phyloP scores from a whole-genome alignment of 2,329 filamentous ascomycete species.

The Hymenoscyphus salicellus region DNA sequence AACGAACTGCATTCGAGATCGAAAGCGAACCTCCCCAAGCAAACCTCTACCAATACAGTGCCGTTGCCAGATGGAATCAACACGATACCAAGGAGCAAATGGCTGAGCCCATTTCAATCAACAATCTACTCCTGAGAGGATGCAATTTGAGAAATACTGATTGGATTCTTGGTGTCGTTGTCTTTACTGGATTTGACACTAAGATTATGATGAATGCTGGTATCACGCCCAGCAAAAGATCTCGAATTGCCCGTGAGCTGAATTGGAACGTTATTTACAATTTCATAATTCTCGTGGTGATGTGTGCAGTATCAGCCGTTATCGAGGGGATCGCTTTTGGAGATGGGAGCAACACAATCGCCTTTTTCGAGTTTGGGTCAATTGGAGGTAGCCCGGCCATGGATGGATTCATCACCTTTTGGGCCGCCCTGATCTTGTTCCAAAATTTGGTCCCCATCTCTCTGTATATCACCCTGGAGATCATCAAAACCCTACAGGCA shows the following conservation, averaged over 20 bases:
- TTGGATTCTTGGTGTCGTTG: conserved; percentile 87
- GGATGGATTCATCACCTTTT: conserved; percentile 94
- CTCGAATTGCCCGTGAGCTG: conserved; percentile 84
- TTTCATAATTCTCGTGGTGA: conserved; percentile 81
- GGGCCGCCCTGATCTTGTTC: conserved; percentile 89
- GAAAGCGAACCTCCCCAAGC: conserved; percentile 90
- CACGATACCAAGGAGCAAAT: conserved; percentile 66
- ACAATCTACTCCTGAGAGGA: conserved; percentile 89
- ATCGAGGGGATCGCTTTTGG: conserved; percentile 82
- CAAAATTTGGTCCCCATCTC: conserved; percentile 99
- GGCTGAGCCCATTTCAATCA: conserved; percentile 90
- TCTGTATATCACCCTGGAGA: conserved; percentile 94
- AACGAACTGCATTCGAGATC: conserved; percentile 79
- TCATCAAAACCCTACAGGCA: conserved; percentile 87
- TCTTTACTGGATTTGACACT: conserved; percentile 93
- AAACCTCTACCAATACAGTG: conserved; percentile 94
- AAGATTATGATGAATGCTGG: conserved; percentile 99
- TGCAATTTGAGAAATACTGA: conserved; percentile 94
- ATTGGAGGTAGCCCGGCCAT: conserved; percentile 72
- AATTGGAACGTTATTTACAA: conserved; percentile 99
- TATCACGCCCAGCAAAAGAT: conserved; percentile 88
- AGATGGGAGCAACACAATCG: conserved; percentile 67
- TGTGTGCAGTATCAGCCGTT: conserved; percentile 84
- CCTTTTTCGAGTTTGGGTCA: conserved; percentile 82
- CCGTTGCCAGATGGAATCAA: conserved; percentile 83